Conservation (phyloP, 805 yeast genomes). For the Ogataea henricii region DNA sequence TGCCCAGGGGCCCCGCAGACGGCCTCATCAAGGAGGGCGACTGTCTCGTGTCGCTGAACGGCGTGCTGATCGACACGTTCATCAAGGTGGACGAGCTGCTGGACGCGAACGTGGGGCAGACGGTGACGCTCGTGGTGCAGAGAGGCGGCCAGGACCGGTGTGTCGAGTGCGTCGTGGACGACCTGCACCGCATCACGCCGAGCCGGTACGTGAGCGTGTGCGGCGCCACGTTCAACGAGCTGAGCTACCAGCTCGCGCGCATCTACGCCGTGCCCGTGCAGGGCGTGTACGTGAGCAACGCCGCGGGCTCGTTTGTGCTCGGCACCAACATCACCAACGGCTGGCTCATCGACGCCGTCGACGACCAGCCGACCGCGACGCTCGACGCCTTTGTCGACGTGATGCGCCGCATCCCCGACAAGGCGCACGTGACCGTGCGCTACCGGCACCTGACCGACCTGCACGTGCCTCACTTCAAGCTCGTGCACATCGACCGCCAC, state of each 20-base stretch:
- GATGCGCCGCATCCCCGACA: conserved; percentile 76
- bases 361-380: conserved; percentile 72
- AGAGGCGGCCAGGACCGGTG: conserved; percentile 68
- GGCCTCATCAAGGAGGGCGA: conserved; percentile 80
- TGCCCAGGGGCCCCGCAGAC: conserved; percentile 87
- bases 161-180: conserved; percentile 60
- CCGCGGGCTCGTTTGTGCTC: conserved; percentile 73
- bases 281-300: conserved; percentile 80
- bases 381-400: conserved; percentile 76
- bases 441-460: conserved; percentile 80
- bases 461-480: conserved; percentile 69
- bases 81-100: conserved; percentile 80
- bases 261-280: conserved; percentile 78
- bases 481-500: conserved; percentile 77
- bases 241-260: conserved; percentile 89
- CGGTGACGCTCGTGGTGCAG: conserved; percentile 59
- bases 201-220: conserved; percentile 76
- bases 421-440: conserved; percentile 65
- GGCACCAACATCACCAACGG: conserved; percentile 63
- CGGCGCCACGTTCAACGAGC: conserved; percentile 83
- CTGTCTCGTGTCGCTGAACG: conserved; percentile 73
- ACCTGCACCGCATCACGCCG: conserved; percentile 83
- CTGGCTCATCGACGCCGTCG: conserved; percentile 79
- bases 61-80: conserved; percentile 63
- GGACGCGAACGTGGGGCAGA: conserved; percentile 67